phyloP scores from a whole-genome alignment of 179 eudicot genomes.

The Corrigiola litoralis region DNA sequence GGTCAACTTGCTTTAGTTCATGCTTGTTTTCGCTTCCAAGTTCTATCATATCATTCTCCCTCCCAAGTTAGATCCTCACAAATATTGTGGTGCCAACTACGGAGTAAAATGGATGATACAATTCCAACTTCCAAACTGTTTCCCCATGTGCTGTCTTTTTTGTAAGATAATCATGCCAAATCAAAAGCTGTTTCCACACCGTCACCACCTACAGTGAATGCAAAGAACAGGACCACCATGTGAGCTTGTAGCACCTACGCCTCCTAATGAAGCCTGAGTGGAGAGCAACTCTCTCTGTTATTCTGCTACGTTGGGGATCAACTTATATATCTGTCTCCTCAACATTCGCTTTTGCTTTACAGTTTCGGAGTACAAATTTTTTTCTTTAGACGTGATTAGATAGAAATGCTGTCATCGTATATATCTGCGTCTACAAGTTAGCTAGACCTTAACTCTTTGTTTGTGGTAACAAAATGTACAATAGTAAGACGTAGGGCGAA shows the following conservation, averaged over 20 bases:
- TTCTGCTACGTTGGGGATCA: background rate
- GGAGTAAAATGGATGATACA: slow-evolving; percentile 13
- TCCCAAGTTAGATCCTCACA: background rate
- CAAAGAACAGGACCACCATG: slow-evolving; percentile 24
- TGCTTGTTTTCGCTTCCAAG: background rate
- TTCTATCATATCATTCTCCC: background rate
- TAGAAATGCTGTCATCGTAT: slow-evolving; percentile 14
- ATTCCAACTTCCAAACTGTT: slow-evolving; percentile 15
- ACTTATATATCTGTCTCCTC: too few species aligned
- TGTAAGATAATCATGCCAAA: background rate
- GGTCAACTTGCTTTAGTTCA: background rate
- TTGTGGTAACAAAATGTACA: too few species aligned
- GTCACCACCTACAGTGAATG: slow-evolving; percentile 17
- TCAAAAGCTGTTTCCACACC: slow-evolving; percentile 12
- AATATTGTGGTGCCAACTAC: slow-evolving; percentile 18
- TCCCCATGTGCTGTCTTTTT: slow-evolving; percentile 9
- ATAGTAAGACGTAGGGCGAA: too few species aligned
- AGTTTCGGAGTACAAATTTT: slow-evolving; percentile 17
- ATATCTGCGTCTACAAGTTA: background rate
- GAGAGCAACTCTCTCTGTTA: background rate
- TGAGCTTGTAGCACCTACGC: slow-evolving; percentile 7
- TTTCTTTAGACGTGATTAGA: slow-evolving; percentile 13
- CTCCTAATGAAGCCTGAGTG: slow-evolving; percentile 15
- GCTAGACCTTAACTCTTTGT: too few species aligned
- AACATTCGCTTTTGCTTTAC: too few species aligned